Evolutionary conservation across 1,139 yeast species (phyloP).

Genomic region (Williopsis jadinii): DNA sequence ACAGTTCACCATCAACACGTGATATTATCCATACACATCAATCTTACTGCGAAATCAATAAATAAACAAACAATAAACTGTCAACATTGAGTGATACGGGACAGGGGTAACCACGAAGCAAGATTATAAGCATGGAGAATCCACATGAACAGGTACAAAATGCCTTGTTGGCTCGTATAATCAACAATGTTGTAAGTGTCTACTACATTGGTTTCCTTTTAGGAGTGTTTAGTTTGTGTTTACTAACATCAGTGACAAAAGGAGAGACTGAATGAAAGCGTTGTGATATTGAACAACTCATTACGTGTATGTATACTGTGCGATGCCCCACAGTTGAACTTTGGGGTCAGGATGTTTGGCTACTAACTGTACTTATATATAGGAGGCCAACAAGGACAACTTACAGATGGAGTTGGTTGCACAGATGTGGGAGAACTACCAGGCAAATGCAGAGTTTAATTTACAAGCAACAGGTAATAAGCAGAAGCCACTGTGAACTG

Average conservation of each 20-base stretch:
- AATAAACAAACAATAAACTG: too few relatives aligned
- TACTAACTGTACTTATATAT: not conserved
- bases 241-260: conserved; percentile 12
- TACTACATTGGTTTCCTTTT: not conserved
- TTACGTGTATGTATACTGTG: conserved; percentile 33
- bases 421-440: conserved; percentile 78
- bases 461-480: conserved; percentile 64
- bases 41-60: too few relatives aligned
- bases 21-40: too few relatives aligned
- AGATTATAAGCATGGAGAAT: conserved; percentile 54
- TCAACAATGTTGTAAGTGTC: conserved; percentile 60
- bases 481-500: conserved; percentile 36
- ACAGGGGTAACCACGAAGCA: not conserved
- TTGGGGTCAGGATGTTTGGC: not conserved
- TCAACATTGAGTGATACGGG: not conserved
- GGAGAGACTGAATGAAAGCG: conserved; percentile 70
- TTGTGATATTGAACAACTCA: conserved; percentile 53
- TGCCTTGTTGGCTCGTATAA: conserved; percentile 69
- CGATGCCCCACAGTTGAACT: not conserved
- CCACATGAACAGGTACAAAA: conserved; percentile 87
- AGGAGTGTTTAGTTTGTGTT: not conserved
- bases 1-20: too few relatives aligned
- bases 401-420: conserved; percentile 67
- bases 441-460: conserved; percentile 64
- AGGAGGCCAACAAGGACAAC: conserved; percentile 59